Percentiles rank a stretch among this genome's conserved stretches.
phyloP scores from a whole-genome alignment of 306 rosid genomes.

The Albizia julibrissin region DNA sequence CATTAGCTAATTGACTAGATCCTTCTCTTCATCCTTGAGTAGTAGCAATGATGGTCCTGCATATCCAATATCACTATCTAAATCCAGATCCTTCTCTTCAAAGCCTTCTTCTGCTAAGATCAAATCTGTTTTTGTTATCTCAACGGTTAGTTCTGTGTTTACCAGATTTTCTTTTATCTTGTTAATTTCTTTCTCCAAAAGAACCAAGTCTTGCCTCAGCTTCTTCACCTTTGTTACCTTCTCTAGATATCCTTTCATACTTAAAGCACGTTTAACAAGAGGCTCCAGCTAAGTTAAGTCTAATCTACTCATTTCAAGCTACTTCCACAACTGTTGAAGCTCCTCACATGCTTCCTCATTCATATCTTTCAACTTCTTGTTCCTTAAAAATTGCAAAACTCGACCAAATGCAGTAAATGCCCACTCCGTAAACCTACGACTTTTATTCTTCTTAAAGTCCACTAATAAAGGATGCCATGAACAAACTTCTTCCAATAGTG shows the following conservation, averaged over 20 bases:
- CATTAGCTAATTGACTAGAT: too few species aligned
- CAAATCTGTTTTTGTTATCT: background rate
- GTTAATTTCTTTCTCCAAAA: background rate
- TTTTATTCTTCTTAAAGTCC: too few species aligned
- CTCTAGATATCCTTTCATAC: background rate
- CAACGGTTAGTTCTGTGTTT: background rate
- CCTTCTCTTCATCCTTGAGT: too few species aligned
- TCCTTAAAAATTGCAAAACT: background rate
- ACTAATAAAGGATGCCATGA: background rate
- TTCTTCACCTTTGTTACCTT: background rate
- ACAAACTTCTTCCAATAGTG: background rate
- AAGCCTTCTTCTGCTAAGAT: background rate
- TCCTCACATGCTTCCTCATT: background rate
- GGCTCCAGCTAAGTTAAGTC: background rate
- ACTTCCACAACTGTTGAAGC: background rate
- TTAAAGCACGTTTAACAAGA: background rate
- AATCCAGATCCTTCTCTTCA: background rate
- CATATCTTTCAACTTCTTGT: background rate
- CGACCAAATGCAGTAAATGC: too few species aligned
- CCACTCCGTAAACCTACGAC: too few species aligned
- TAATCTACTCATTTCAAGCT: background rate
- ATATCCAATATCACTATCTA: background rate
- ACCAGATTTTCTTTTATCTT: background rate
- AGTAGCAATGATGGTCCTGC: background rate
- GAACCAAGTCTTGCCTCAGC: background rate